phyloP scores from a whole-genome alignment of 768 basidiomycete species.

The Rhodotorula taiwanensis region DNA sequence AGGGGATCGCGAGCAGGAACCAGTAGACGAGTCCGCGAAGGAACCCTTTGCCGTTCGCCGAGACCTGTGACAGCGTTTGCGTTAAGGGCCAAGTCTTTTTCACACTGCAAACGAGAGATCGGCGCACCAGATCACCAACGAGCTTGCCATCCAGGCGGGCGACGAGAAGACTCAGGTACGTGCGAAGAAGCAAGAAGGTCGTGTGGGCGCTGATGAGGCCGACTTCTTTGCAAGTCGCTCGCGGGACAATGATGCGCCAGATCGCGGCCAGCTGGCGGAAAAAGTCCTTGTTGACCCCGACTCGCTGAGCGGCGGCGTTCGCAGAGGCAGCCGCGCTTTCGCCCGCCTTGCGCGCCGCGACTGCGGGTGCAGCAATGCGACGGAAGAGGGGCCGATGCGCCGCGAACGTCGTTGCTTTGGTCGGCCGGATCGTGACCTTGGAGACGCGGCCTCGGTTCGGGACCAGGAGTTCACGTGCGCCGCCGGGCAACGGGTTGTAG shows the following conservation, averaged over 20 bases:
- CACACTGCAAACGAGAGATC: slow-evolving; percentile 30
- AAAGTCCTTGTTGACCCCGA: slow-evolving; percentile 41
- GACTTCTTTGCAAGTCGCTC: slow-evolving; percentile 54
- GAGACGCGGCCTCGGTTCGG: slow-evolving; percentile 26
- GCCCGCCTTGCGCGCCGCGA: neutral
- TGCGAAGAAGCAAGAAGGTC: slow-evolving; percentile 74
- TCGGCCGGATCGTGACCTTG: slow-evolving; percentile 37
- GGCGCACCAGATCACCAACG: slow-evolving; percentile 77
- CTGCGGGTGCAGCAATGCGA: neutral
- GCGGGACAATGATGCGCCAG: slow-evolving; percentile 37
- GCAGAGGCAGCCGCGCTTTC: too few species aligned
- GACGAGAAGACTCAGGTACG: slow-evolving; percentile 78
- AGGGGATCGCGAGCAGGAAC: slow-evolving; percentile 85
- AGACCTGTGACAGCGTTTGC: slow-evolving; percentile 50
- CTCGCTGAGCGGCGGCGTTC: slow-evolving; percentile 1
- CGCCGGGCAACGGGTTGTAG: slow-evolving; percentile 33
- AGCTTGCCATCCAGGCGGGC: slow-evolving; percentile 83
- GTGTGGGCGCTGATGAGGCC: slow-evolving; percentile 70
- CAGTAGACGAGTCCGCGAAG: slow-evolving; percentile 71
- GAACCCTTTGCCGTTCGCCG: slow-evolving; percentile 77
- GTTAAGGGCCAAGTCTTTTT: neutral
- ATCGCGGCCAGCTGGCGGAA: slow-evolving; percentile 39
- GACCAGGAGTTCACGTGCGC: slow-evolving; percentile 36
- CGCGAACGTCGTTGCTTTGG: slow-evolving; percentile 35
- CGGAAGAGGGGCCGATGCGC: slow-evolving; percentile 34